Evolutionary conservation across 371 early-diverging fungal genomes (phyloP).

Genomic region (Saksenaea oblongispora): DNA sequence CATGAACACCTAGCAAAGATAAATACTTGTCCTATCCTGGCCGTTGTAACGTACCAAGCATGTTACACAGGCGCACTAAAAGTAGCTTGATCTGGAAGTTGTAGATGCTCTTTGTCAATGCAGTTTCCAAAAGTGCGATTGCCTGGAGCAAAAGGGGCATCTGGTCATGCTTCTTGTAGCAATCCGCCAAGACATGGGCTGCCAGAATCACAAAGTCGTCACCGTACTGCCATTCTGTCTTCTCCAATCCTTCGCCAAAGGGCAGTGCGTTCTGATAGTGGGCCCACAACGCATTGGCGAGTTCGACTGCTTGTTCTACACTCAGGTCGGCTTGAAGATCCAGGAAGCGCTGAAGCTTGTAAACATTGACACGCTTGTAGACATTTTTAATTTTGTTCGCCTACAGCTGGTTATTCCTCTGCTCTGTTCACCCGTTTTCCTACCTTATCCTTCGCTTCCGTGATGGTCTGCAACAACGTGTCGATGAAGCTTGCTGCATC

Average conservation of each 20-base stretch:
- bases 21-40: background rate
- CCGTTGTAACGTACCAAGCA: slow-evolving; percentile 53
- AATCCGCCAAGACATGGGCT: slow-evolving; percentile 58
- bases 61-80: slow-evolving; percentile 75
- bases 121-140: slow-evolving; percentile 72
- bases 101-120: slow-evolving; percentile 70
- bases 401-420: slow-evolving; percentile 1
- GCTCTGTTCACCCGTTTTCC: background rate
- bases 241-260: slow-evolving; percentile 63
- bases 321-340: slow-evolving; percentile 29
- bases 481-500: slow-evolving; percentile 38
- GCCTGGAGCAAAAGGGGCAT: slow-evolving; percentile 45
- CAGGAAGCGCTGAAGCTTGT: slow-evolving; percentile 56
- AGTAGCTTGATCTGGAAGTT: slow-evolving; percentile 85
- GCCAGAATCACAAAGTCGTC: slow-evolving; percentile 80
- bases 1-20: slow-evolving; percentile 53
- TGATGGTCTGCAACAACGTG: slow-evolving; percentile 30
- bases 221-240: slow-evolving; percentile 78
- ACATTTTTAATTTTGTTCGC: slow-evolving; percentile 40
- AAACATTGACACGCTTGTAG: slow-evolving; percentile 51
- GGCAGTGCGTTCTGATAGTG: slow-evolving; percentile 63
- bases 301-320: slow-evolving; percentile 8
- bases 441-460: slow-evolving; percentile 39
- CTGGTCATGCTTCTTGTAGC: slow-evolving; percentile 44
- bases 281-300: slow-evolving; percentile 54